These are phyloP conservation scores for Colletotrichum lindemuthianum DNA, from an alignment of 2,329 filamentous ascomycete species.

Conservation along the genomic window DNA sequence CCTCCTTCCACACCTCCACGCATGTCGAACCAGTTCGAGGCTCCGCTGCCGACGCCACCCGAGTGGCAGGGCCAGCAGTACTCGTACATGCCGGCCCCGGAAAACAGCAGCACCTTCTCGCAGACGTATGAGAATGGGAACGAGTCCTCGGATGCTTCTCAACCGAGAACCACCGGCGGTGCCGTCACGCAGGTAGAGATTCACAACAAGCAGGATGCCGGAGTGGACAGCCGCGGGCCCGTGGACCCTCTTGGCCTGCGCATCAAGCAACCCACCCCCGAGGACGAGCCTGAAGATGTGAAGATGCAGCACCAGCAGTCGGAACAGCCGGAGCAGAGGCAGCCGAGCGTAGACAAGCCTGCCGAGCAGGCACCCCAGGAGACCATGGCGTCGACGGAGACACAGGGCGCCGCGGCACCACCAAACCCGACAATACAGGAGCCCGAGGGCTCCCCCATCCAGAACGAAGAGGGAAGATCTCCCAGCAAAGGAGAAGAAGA, in stretches of 20 bases:
- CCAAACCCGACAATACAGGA: constrained; percentile 52
- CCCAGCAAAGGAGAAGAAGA: constrained; percentile 60
- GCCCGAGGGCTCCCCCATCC: constrained; percentile 43
- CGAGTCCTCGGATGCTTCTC: constrained; percentile 47
- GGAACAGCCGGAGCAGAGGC: constrained; percentile 38
- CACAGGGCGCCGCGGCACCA: constrained; percentile 50
- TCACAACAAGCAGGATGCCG: constrained; percentile 68
- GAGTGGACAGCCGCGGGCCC: constrained; percentile 45
- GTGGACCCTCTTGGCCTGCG: constrained; percentile 54
- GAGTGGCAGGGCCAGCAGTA: constrained; percentile 68
- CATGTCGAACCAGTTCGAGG: constrained; percentile 67
- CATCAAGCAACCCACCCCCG: constrained; percentile 51
- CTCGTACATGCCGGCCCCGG: constrained; percentile 57
- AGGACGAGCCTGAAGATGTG: constrained; percentile 47
- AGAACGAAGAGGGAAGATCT: constrained; percentile 47
- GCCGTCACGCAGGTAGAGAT: constrained; percentile 65
- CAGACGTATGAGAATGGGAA: constrained; percentile 56
- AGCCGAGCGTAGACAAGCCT: constrained; percentile 49
- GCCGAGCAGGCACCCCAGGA: constrained; percentile 51
- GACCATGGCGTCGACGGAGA: constrained; percentile 51
- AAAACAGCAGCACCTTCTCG: constrained; percentile 55
- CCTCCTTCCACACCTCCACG: constrained; percentile 56
- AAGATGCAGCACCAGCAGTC: constrained; percentile 41
- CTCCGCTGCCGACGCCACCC: constrained; percentile 60
- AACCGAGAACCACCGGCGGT: constrained; percentile 50